Evolutionary conservation across 805 yeast species (phyloP), one percentile per base, ranked within the genome.

Genomic region (Barnettozyma botsteinii): DNA sequence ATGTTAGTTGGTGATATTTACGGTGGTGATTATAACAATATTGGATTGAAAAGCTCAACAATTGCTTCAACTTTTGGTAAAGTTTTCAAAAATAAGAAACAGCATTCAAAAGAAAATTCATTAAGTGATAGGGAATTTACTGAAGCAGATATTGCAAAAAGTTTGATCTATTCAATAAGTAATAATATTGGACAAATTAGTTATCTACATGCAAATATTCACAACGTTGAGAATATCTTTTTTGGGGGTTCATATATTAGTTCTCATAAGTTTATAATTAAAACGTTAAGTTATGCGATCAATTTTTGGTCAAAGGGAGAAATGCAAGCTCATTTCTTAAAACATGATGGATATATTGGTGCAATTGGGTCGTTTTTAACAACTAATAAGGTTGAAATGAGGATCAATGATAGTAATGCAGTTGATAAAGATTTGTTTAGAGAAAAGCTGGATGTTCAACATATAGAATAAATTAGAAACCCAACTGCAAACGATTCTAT

Each of bases 171-270:
- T 57, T 95, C 96, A 33, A 75, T 89, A 4, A 85, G 94, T 14
- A 91, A 93, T 65, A 93, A 93, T 62, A 91, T 93, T 47, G 98
- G 98, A 1, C 98, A 93, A 63, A 87, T 93, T 52, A 93, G 97
- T 1, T 93, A 87, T 58, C 69, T 93, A 46, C 98, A 93, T 59
- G 98, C 98, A 1, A 85, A 85, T 47, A 72, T 86, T 42, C 86
- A 85, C 61, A 72, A 80, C 49, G 71, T 93, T 38, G 82, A 84
- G 56, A 78, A 87, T 48, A 89, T 93, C 31, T 93, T 89, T 57
- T 93, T 93, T 65, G 98, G 98, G 7, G 98, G 98, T 2, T 85
- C 96, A 19, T 93, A 89, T 61, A 93, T 93, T 40, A 74, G 96
- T 40, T 96, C 96, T 29, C 98, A 93, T 65, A 79, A 85, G 45